phyloP scores from a whole-genome alignment of 768 basidiomycete species.

The Suillus clintonianus region DNA sequence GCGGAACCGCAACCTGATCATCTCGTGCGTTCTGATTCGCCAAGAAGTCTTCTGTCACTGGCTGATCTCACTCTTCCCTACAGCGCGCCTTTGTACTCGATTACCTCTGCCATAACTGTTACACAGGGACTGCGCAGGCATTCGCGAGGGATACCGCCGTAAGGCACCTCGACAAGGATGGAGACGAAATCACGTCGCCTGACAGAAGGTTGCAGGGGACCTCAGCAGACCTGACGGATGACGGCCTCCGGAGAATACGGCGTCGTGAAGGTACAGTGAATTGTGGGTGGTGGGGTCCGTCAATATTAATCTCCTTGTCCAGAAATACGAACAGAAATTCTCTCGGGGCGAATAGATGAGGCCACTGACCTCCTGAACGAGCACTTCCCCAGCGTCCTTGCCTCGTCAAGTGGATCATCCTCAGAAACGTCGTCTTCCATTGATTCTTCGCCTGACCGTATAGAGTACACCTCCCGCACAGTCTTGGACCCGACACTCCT shows the following conservation, averaged over 20 bases:
- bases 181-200: slow-evolving; percentile 55
- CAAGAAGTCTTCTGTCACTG: neutral
- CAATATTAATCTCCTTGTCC: slow-evolving; percentile 6
- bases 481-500: slow-evolving; percentile 78
- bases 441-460: slow-evolving; percentile 31
- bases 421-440: slow-evolving; percentile 16
- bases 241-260: slow-evolving; percentile 46
- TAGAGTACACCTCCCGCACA: slow-evolving; percentile 56
- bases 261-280: slow-evolving; percentile 52
- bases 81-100: slow-evolving; percentile 73
- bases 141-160: slow-evolving; percentile 66
- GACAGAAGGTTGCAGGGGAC: slow-evolving; percentile 20
- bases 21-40: slow-evolving; percentile 37
- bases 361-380: slow-evolving; percentile 66
- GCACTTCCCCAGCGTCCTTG: slow-evolving; percentile 76
- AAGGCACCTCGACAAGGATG: slow-evolving; percentile 67
- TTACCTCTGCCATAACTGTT: slow-evolving; percentile 76
- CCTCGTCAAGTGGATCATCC: slow-evolving; percentile 18
- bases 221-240: slow-evolving; percentile 34
- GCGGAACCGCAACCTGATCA: slow-evolving; percentile 43
- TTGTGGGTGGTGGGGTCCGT: neutral
- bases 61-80: neutral
- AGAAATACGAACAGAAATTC: slow-evolving; percentile 74
- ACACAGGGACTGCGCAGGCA: slow-evolving; percentile 67
- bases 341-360: slow-evolving; percentile 74